A percentile compares a stretch with the other conserved stretches of the same genome.
Evolutionary conservation across 1,284 basidiomycete species (phyloP).

Genomic region (Irpex sp.): DNA sequence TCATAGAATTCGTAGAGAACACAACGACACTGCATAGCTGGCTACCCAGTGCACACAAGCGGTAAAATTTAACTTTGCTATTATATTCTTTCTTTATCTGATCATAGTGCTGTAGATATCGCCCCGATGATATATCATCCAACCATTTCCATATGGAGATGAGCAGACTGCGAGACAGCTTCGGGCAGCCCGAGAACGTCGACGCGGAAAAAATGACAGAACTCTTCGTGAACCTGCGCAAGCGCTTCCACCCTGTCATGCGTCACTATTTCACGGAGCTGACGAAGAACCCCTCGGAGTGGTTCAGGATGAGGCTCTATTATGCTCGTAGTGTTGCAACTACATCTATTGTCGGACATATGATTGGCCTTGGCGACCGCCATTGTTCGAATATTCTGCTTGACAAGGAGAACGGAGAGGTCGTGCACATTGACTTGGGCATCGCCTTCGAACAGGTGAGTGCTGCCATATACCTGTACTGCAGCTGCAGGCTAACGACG

Average conservation of each 20-base stretch:
- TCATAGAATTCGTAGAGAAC: slow-evolving; percentile 90
- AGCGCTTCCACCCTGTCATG: slow-evolving; percentile 82
- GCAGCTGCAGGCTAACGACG: background rate
- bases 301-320: slow-evolving; percentile 91
- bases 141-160: slow-evolving; percentile 16
- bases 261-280: slow-evolving; percentile 92
- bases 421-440: slow-evolving; percentile 95
- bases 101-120: slow-evolving; percentile 34
- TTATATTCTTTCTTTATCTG: background rate
- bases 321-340: slow-evolving; percentile 93
- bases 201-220: background rate
- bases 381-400: slow-evolving; percentile 93
- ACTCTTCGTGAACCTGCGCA: slow-evolving; percentile 51
- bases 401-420: slow-evolving; percentile 80
- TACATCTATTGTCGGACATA: slow-evolving; percentile 91
- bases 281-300: slow-evolving; percentile 83
- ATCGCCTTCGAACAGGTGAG: slow-evolving; percentile 93
- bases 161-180: slow-evolving; percentile 12
- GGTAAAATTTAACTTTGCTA: slow-evolving; percentile 35
- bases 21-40: slow-evolving; percentile 68
- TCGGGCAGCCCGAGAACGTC: slow-evolving; percentile 6
- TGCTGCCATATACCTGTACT: background rate
- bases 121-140: slow-evolving; percentile 31
- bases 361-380: slow-evolving; percentile 91
- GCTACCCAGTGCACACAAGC: slow-evolving; percentile 59